Evolutionary conservation across 129 eudicot genomes (phyloP).

Genomic region (Tanacetum coccineum): DNA sequence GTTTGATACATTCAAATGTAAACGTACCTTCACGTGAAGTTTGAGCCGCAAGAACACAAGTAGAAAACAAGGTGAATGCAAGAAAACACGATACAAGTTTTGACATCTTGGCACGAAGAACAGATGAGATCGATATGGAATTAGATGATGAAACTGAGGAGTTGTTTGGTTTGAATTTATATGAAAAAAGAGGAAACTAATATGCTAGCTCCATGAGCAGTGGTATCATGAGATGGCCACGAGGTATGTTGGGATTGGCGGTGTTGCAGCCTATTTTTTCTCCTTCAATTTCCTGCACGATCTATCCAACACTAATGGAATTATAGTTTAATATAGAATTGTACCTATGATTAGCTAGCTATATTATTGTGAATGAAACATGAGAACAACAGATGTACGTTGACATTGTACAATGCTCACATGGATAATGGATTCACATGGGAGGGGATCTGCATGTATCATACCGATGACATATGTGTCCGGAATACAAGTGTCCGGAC

Average conservation of each 20-base stretch:
- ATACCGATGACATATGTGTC: too few species aligned
- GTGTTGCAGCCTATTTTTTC: not conserved
- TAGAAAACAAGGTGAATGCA: constrained; percentile 27
- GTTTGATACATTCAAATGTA: not conserved
- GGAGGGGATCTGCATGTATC: too few species aligned
- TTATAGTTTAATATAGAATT: not conserved
- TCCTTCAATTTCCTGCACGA: constrained; percentile 4
- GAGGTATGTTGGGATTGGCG: constrained; percentile 24
- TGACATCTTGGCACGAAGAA: constrained; percentile 24
- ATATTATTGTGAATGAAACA: constrained; percentile 3
- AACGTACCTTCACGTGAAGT: constrained; percentile 45
- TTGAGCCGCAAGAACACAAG: constrained; percentile 34
- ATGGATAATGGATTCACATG: too few species aligned
- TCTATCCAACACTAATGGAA: constrained; percentile 3
- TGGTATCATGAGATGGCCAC: constrained; percentile 22
- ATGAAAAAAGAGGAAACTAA: constrained; percentile 13
- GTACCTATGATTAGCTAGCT: not conserved
- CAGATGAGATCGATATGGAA: not conserved
- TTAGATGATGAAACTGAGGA: constrained; percentile 15
- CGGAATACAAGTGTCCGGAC: too few species aligned
- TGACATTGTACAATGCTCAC: not conserved
- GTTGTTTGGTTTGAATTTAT: constrained; percentile 14
- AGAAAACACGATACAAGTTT: constrained; percentile 22
- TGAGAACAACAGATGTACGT: constrained; percentile 16
- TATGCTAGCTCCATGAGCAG: not conserved